Conservation (phyloP, 176 grass and related monocot genomes). For the Secale cereale region DNA sequence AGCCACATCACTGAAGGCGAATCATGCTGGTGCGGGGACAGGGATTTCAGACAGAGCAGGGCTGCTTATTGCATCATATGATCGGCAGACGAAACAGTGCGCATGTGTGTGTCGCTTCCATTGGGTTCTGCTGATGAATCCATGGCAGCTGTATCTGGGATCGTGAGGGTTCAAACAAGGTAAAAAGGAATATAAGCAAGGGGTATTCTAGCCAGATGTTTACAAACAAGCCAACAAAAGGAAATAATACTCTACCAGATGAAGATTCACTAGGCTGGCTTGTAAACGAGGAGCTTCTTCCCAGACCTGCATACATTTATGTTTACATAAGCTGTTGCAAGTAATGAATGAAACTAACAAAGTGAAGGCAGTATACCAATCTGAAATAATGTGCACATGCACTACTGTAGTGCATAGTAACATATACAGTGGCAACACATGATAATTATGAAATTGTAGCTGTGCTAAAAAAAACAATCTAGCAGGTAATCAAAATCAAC, state of each 20-base stretch:
- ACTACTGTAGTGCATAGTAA: background rate
- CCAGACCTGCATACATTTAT: conserved; percentile 38
- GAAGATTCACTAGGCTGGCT: conserved; percentile 43
- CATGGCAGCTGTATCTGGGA: conserved; percentile 43
- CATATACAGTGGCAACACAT: background rate
- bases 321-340: background rate
- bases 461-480: background rate
- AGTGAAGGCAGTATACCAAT: background rate
- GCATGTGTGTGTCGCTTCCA: conserved; percentile 41
- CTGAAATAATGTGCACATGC: background rate
- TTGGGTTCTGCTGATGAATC: conserved; percentile 35
- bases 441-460: background rate
- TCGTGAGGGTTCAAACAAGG: conserved; percentile 20
- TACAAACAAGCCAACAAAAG: background rate
- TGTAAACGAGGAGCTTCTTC: conserved; percentile 50
- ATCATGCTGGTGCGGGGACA: background rate
- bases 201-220: background rate
- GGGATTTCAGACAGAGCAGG: background rate
- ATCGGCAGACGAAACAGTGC: conserved; percentile 39
- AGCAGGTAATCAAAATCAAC: background rate
- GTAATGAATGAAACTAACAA: background rate
- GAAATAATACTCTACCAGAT: conserved; percentile 39
- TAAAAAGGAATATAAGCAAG: background rate
- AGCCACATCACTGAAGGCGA: conserved; percentile 19
- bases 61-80: conserved; percentile 49